These are phyloP conservation scores for Begonia loranthoides DNA, from an alignment of 306 rosid genomes.

Conservation along the genomic window DNA sequence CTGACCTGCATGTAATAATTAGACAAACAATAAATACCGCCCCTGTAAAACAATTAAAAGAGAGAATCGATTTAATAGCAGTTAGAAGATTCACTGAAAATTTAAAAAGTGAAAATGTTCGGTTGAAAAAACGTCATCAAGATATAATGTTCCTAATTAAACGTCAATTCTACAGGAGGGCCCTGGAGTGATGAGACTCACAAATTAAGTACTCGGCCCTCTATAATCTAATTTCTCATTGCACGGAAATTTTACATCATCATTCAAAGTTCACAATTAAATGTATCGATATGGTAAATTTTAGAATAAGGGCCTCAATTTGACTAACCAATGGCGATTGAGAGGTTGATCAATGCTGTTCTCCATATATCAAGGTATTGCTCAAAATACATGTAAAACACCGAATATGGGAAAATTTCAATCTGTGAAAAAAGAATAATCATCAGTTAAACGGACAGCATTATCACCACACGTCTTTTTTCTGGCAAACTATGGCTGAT, in stretches of 20 bases:
- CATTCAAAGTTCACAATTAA: no score
- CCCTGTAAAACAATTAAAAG: conserved; percentile 42
- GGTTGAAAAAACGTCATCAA: no score
- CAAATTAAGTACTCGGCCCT: no score
- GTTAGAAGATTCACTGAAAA: no score
- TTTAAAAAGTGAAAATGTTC: no score
- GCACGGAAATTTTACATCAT: no score
- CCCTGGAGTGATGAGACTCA: no score
- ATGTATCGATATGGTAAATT: no score
- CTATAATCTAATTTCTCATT: no score
- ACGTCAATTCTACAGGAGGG: no score
- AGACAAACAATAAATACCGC: conserved; percentile 96
- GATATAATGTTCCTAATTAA: no score
- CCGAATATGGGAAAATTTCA: conserved; percentile 92
- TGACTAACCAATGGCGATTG: conserved; percentile 90
- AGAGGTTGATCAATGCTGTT: conserved; percentile 84
- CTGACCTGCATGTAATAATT: conserved; percentile 81
- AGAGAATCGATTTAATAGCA: no score
- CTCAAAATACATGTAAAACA: conserved; percentile 95
- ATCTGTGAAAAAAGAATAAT: conserved; percentile 52
- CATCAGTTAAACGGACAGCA: conserved; percentile 15
- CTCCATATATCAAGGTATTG: conserved; percentile 98
- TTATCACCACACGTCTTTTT: background rate
- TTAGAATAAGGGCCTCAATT: background rate
- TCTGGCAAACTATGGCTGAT: background rate